Conservation (phyloP, 441 rosid genomes). For the Flueggea neowawraea region DNA sequence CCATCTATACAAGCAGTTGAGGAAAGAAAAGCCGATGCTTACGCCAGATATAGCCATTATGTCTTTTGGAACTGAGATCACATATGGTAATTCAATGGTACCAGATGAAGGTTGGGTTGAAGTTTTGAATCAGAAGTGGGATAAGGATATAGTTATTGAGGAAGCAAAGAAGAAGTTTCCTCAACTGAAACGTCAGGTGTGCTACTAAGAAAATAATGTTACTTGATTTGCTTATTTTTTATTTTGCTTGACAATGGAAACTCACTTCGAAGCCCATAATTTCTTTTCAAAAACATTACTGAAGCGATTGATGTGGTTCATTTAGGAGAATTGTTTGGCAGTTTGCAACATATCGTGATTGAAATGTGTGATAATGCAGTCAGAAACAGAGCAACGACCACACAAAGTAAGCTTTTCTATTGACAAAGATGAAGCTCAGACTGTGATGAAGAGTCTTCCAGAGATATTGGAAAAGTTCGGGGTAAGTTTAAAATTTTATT, state of each 20-base stretch:
- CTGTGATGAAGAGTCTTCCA: slow-evolving; percentile 49
- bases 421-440: slow-evolving; percentile 68
- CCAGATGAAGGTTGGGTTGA: slow-evolving; percentile 90
- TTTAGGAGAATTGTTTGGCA: slow-evolving; percentile 6
- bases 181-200: slow-evolving; percentile 84
- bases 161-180: slow-evolving; percentile 77
- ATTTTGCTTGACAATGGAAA: not conserved
- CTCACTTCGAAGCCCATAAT: not conserved
- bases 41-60: slow-evolving; percentile 87
- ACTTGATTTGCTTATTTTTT: slow-evolving; percentile 7
- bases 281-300: too few relatives aligned
- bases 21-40: slow-evolving; percentile 86
- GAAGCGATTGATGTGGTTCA: not conserved
- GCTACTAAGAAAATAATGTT: not conserved
- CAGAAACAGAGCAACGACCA: slow-evolving; percentile 78
- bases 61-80: slow-evolving; percentile 97
- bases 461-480: slow-evolving; percentile 51
- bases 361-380: slow-evolving; percentile 39
- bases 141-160: slow-evolving; percentile 51
- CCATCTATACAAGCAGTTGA: slow-evolving; percentile 79
- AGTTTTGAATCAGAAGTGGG: slow-evolving; percentile 76
- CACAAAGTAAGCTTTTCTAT: slow-evolving; percentile 89
- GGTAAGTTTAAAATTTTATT: slow-evolving; percentile 30
- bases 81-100: slow-evolving; percentile 70
- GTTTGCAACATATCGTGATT: slow-evolving; percentile 13